phyloP scores from a whole-genome alignment of 2,329 filamentous ascomycete species.

The Aspergillaceae sp. region DNA sequence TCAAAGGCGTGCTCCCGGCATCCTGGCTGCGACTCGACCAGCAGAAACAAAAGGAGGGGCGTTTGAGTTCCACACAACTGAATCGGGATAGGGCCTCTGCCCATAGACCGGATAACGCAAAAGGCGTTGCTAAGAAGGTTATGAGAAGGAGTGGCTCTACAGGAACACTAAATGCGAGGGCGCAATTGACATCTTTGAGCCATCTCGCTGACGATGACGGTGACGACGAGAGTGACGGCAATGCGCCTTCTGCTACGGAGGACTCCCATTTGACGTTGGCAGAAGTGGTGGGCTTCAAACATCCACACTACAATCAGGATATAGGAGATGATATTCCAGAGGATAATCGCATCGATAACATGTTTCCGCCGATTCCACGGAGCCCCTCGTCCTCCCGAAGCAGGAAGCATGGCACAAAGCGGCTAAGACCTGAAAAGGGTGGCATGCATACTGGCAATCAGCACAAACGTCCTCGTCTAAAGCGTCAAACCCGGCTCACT shows the following conservation, averaged over 20 bases:
- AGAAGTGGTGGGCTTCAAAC: slow-evolving; percentile 13
- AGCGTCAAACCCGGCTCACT: slow-evolving; percentile 30
- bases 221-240: slow-evolving; percentile 17
- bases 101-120: slow-evolving; percentile 19
- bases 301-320: slow-evolving; percentile 15
- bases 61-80: slow-evolving; percentile 10
- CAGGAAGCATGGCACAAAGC: slow-evolving; percentile 15
- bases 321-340: slow-evolving; percentile 29
- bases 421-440: slow-evolving; percentile 2
- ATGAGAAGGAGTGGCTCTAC: slow-evolving; percentile 14
- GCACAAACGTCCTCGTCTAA: slow-evolving; percentile 17
- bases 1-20: slow-evolving; percentile 42
- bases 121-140: slow-evolving; percentile 27
- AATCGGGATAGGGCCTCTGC: slow-evolving; percentile 12
- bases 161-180: slow-evolving; percentile 7
- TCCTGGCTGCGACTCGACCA: slow-evolving; percentile 39
- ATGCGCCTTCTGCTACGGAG: slow-evolving; percentile 2
- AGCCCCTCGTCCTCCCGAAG: slow-evolving; percentile 7
- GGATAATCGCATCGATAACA: slow-evolving; percentile 36
- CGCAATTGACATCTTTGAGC: slow-evolving; percentile 10
- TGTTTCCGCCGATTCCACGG: slow-evolving; percentile 26
- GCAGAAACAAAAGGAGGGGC: slow-evolving; percentile 21
- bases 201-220: slow-evolving; percentile 21
- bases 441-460: slow-evolving; percentile 2
- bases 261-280: slow-evolving; percentile 8